Evolutionary conservation across 257 asterid genomes (phyloP).

Genomic region (Agastache rugosa): DNA sequence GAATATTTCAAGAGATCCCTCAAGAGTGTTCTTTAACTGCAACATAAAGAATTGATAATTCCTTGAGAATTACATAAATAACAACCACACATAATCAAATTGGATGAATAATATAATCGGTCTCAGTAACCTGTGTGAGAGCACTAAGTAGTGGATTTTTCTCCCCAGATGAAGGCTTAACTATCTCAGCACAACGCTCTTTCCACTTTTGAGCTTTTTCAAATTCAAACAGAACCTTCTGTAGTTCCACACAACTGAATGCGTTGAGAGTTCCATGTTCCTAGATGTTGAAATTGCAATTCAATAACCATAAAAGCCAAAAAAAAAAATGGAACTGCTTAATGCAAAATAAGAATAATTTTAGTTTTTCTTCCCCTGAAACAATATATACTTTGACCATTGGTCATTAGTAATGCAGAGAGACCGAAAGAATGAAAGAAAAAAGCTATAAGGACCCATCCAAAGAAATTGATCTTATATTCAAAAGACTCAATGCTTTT

Average conservation of each 20-base stretch:
- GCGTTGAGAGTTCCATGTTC: slow-evolving; percentile 71
- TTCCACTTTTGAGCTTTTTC: slow-evolving; percentile 70
- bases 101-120: slow-evolving; percentile 28
- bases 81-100: slow-evolving; percentile 11
- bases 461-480: not conserved
- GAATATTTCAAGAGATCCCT: slow-evolving; percentile 61
- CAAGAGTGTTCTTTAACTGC: slow-evolving; percentile 64
- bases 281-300: slow-evolving; percentile 49
- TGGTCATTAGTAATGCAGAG: slow-evolving; percentile 8
- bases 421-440: slow-evolving; percentile 6
- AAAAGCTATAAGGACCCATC: not conserved
- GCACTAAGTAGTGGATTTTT: slow-evolving; percentile 45
- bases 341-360: slow-evolving; percentile 27
- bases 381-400: slow-evolving; percentile 1
- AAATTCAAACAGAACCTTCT: slow-evolving; percentile 65
- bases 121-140: slow-evolving; percentile 61
- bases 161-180: slow-evolving; percentile 54
- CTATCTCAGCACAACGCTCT: slow-evolving; percentile 52
- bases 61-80: slow-evolving; percentile 28
- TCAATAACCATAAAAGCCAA: slow-evolving; percentile 28
- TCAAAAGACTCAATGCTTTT: not conserved
- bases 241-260: slow-evolving; percentile 73
- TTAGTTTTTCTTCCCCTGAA: slow-evolving; percentile 1
- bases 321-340: slow-evolving; percentile 15
- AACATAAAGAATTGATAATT: slow-evolving; percentile 19